Base-by-base conservation (phyloP, 306 rosid species). In the Abrus precatorius region DNA sequence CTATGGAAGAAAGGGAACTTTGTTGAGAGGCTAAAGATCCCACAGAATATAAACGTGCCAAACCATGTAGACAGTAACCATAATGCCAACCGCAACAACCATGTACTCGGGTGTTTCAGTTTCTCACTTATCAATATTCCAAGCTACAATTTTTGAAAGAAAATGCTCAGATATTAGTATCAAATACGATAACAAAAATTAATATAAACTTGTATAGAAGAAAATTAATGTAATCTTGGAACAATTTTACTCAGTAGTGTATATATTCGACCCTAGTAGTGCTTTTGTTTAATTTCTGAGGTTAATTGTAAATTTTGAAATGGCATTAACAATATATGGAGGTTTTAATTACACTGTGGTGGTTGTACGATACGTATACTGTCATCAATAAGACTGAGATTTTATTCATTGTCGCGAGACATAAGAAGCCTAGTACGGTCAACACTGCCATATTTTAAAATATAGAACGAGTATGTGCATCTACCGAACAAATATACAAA, bases 11-110 rank as follows among this genome's bases (percentile, higher is more conserved):
- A 93, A 0, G 98, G 98, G 50, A 86, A 93, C 5, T 52, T 30
- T 3, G 41, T 30, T 1, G 89, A 59, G 8, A 91, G 45, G 66
- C 97, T 69, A 0, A 44, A 45, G 9, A 7, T 53, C 6, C 98
- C 98, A 69, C 93, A 87, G 3, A 91, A 5, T 11, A 91, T 63
- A 6, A 90, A 71, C 13, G 92, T 90, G 6, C 98, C 98, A 36
- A 82, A 72, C 97, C 98, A 88, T 29, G 93, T 91, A 0, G 98
- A 93, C 5, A 93, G 54, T 40, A 89, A 29, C 93, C 94, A 90
- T 52, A 93, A 41, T 2, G 85, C 30, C 49, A 78, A 0, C 9
- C 53, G 4, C 13, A 87, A 9, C 75, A 86, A 1, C 92, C 89
- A 64, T 49, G 65, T 82, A 71, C 77, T 89, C 52, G 98, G 95